Evolutionary conservation across 495 filamentous ascomycete species (phyloP).

Genomic region (Daldinia concentrica): DNA sequence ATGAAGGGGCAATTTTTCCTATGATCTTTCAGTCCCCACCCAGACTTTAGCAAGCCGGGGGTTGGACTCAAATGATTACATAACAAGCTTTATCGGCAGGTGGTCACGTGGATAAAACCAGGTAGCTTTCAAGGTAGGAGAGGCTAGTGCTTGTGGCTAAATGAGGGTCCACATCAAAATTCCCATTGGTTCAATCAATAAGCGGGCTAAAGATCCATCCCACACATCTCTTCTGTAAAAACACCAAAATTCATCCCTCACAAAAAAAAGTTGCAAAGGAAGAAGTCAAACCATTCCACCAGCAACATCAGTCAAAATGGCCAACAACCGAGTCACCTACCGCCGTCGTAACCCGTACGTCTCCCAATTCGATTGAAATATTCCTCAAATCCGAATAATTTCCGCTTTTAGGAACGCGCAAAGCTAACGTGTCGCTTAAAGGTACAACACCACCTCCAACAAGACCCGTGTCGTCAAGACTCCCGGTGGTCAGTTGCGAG

Average conservation of each 20-base stretch:
- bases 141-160: constrained; percentile 32
- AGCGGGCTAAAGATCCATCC: constrained; percentile 46
- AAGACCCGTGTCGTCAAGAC: constrained; percentile 96
- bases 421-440: constrained; percentile 51
- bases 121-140: not conserved
- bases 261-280: constrained; percentile 54
- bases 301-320: constrained; percentile 69
- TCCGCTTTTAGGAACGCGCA: constrained; percentile 13
- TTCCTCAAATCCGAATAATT: constrained; percentile 23
- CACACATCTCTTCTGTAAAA: constrained; percentile 42
- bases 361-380: constrained; percentile 25
- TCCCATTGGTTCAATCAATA: constrained; percentile 41
- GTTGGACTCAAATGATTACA: not conserved
- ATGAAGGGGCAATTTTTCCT: constrained; percentile 32
- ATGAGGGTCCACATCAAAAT: not conserved
- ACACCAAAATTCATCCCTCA: constrained; percentile 57
- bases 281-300: constrained; percentile 54
- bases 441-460: constrained; percentile 98
- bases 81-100: not conserved
- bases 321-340: constrained; percentile 67
- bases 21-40: not conserved
- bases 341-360: constrained; percentile 93
- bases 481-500: constrained; percentile 90
- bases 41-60: not conserved
- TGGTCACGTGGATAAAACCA: constrained; percentile 34